Evolutionary conservation across 495 filamentous ascomycete species (phyloP).

Genomic region (Podospora pseudoanserina): DNA sequence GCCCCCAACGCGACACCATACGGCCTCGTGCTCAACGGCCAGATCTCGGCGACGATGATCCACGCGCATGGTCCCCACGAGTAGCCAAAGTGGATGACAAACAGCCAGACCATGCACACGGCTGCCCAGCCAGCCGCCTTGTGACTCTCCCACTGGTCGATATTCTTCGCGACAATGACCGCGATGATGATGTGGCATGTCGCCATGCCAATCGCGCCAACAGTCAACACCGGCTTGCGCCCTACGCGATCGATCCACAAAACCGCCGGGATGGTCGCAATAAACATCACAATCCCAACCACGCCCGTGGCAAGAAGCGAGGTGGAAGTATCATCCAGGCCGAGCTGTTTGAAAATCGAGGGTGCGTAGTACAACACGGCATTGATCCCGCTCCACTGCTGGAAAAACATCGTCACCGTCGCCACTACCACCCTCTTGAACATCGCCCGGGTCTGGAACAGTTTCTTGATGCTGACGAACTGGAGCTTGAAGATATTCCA

Average conservation of each 20-base stretch:
- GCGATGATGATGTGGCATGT: conserved; percentile 70
- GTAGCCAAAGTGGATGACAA: conserved; percentile 77
- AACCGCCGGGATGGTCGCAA: conserved; percentile 65
- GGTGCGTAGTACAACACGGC: conserved; percentile 73
- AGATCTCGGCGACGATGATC: conserved; percentile 72
- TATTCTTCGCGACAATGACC: conserved; percentile 63
- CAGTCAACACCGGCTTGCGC: conserved; percentile 54
- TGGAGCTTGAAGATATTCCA: conserved; percentile 65
- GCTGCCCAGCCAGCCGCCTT: conserved; percentile 70
- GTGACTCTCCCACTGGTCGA: conserved; percentile 55
- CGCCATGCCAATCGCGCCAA: conserved; percentile 57
- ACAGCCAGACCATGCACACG: conserved; percentile 78
- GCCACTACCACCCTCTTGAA: conserved; percentile 69
- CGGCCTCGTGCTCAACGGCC: conserved; percentile 68
- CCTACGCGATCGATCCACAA: conserved; percentile 61
- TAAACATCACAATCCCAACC: conserved; percentile 71
- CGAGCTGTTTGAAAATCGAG: conserved; percentile 67
- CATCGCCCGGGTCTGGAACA: conserved; percentile 71
- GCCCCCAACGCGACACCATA: conserved; percentile 72
- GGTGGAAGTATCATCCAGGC: conserved; percentile 57
- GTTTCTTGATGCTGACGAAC: conserved; percentile 65
- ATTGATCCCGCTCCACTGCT: conserved; percentile 73
- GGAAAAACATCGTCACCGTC: conserved; percentile 68
- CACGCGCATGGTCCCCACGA: conserved; percentile 70
- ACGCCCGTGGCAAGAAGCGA: conserved; percentile 76